Evolutionary conservation across 2,329 filamentous ascomycete species (phyloP), one percentile per base, ranked within the genome.

Genomic region (Tricladium varicosporioides): DNA sequence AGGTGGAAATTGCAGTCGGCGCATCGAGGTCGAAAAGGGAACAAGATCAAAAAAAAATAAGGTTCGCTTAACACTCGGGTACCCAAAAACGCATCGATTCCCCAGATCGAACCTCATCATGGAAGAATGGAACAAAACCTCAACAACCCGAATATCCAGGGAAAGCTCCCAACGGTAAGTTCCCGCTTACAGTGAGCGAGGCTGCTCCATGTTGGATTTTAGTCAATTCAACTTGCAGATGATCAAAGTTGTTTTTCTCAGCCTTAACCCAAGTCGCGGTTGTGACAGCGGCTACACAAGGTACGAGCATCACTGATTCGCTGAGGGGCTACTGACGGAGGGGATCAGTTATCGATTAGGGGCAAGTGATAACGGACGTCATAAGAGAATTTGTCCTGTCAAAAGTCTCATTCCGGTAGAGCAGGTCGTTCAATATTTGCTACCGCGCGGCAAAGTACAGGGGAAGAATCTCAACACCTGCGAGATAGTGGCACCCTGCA

Each of bases 401-500:
- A 48, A 47, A 27, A 18, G 40, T 53, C 56, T 46, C 33, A 58
- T 57, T 51, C 31, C 51, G 56, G 55, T 19, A 53, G 47, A 51
- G 13, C 16, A 15, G 33, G 11, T 54, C 53, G 48, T 59, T 59
- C 60, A 60, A 63, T 62, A 62, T 59, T 62, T 60, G 44, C 59
- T 60, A 61, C 62, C 64, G 61, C 63, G 64, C 62, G 64, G 62
- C 53, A 58, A 65, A 53, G 27, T 14, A 60, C 59, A 57, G 40
- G 15, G 13, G 22, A 19, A 40, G 47, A 36, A 51, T 48, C 54
- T 57, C 48, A 43, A 57, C 43, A 43, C 16, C 32, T 5, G 16
- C 15, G 33, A 36, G 18, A 42, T 14, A 19, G 15, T 14, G 16
- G 51, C 42, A 46, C 14, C 18, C 14, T 42, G 31, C 45, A 54